Conservation (phyloP, 1,284 basidiomycete species). For the Trichosporon inkin region DNA sequence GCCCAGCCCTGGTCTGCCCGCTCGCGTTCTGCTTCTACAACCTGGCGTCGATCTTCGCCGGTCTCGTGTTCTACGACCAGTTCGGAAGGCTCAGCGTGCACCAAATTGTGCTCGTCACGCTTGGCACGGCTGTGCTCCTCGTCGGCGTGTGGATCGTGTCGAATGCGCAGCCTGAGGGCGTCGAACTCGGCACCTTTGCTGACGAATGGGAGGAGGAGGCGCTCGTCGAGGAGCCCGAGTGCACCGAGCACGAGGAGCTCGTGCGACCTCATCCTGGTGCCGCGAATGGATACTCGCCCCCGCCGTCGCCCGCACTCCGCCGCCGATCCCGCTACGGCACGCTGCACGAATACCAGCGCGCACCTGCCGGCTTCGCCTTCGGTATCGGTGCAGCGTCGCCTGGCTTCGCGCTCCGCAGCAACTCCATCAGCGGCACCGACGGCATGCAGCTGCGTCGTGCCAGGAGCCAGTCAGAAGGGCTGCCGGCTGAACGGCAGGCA, state of each 20-base stretch:
- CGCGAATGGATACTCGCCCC: conserved; percentile 8
- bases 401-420: conserved; percentile 46
- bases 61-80: conserved; percentile 88
- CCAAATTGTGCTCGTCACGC: conserved; percentile 67
- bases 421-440: conserved; percentile 20
- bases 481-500: no score
- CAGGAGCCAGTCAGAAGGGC: neutral
- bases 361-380: conserved; percentile 48
- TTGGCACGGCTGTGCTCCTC: conserved; percentile 77
- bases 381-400: conserved; percentile 50
- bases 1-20: conserved; percentile 87
- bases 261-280: conserved; percentile 8
- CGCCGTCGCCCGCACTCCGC: conserved; percentile 23
- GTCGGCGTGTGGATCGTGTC: conserved; percentile 84
- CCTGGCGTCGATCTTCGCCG: conserved; percentile 74
- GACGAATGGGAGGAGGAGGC: conserved; percentile 28
- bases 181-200: conserved; percentile 50
- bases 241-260: conserved; percentile 26
- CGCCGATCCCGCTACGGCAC: conserved; percentile 41
- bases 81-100: conserved; percentile 65
- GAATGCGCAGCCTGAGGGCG: conserved; percentile 46
- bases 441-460: neutral
- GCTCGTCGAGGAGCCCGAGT: conserved; percentile 21
- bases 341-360: conserved; percentile 41
- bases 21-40: conserved; percentile 97